phyloP scores from a whole-genome alignment of 192 early-diverging fungal species.

The Backusella mclennaniae region DNA sequence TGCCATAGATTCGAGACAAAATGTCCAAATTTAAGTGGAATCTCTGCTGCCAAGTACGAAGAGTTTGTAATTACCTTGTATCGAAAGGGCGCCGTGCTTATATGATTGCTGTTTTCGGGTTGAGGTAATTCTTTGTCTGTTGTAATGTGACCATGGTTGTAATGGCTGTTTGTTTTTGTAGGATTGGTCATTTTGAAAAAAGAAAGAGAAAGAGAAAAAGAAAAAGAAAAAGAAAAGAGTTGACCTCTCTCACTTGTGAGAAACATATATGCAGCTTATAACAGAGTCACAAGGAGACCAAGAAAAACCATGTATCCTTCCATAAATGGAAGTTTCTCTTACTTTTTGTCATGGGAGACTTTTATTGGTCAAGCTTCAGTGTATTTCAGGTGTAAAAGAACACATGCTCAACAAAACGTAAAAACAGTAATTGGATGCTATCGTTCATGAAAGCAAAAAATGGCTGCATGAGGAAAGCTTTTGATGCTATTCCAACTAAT shows the following conservation, averaged over 20 bases:
- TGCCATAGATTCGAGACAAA: conserved; percentile 37
- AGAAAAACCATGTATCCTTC: not conserved
- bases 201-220: too few relatives aligned
- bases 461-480: too few relatives aligned
- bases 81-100: conserved; percentile 30
- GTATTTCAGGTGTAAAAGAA: too few relatives aligned
- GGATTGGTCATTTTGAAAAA: not conserved
- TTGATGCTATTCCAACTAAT: too few relatives aligned
- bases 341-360: not conserved
- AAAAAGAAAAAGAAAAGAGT: not conserved
- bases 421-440: too few relatives aligned
- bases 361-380: too few relatives aligned
- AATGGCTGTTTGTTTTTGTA: not conserved
- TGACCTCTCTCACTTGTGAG: not conserved
- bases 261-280: not conserved
- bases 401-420: too few relatives aligned
- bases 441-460: too few relatives aligned
- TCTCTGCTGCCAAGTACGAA: conserved; percentile 40
- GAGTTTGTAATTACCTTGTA: conserved; percentile 39
- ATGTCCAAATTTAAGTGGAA: conserved; percentile 40
- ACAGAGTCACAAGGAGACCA: not conserved
- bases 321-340: not conserved
- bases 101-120: conserved; percentile 35
- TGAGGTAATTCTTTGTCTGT: conserved; percentile 21
- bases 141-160: not conserved